A percentile compares a stretch with the other conserved stretches of the same genome.
These are phyloP conservation scores for Microdochium trichocladiopsis DNA, from an alignment of 2,329 filamentous ascomycete species.

Conservation along the genomic window DNA sequence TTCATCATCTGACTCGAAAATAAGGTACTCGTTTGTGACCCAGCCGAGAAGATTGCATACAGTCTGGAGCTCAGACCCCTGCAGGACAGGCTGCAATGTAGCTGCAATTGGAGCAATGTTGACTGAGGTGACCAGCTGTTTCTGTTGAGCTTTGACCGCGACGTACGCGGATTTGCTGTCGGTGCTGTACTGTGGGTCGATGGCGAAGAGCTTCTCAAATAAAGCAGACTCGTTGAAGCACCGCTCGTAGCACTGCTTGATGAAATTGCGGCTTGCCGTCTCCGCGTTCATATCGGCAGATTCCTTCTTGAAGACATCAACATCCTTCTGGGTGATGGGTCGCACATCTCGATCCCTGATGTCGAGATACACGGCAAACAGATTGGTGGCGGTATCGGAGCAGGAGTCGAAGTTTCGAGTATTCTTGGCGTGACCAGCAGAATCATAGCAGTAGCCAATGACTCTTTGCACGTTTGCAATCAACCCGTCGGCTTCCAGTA, in stretches of 20 bases:
- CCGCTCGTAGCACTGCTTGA: slow-evolving; percentile 54
- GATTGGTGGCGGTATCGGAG: slow-evolving; percentile 43
- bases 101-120: slow-evolving; percentile 46
- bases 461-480: slow-evolving; percentile 49
- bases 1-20: slow-evolving; percentile 50
- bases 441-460: slow-evolving; percentile 43
- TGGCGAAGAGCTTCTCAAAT: slow-evolving; percentile 47
- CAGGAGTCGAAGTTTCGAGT: slow-evolving; percentile 44
- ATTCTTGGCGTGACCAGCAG: slow-evolving; percentile 36
- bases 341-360: slow-evolving; percentile 47
- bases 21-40: slow-evolving; percentile 50
- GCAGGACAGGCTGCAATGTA: slow-evolving; percentile 40
- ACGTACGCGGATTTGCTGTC: slow-evolving; percentile 43
- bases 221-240: slow-evolving; percentile 47
- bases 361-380: slow-evolving; percentile 46
- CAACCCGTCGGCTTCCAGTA: slow-evolving; percentile 47
- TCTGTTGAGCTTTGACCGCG: slow-evolving; percentile 40
- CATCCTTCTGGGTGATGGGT: slow-evolving; percentile 43
- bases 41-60: slow-evolving; percentile 51
- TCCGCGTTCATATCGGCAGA: slow-evolving; percentile 41
- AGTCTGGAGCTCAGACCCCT: slow-evolving; percentile 37
- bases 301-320: slow-evolving; percentile 47
- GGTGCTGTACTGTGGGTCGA: slow-evolving; percentile 46
- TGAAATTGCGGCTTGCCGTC: slow-evolving; percentile 48
- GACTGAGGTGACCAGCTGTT: slow-evolving; percentile 43